Evolutionary conservation across 345 rosid species (phyloP).

Genomic region (Populus ilicifolia): DNA sequence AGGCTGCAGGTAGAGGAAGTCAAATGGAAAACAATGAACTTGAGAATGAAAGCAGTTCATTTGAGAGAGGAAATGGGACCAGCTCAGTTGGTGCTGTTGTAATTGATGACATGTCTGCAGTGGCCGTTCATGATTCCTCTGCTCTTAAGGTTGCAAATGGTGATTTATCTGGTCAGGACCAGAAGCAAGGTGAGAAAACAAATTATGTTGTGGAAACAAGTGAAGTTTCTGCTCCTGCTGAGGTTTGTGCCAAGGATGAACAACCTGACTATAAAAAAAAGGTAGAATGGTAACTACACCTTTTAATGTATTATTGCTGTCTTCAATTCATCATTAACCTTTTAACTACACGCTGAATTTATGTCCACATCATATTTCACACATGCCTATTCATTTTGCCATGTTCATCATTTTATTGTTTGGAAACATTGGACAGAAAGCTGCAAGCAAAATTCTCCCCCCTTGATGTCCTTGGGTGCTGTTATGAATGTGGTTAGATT

Average conservation of each 20-base stretch:
- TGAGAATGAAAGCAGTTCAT: slow-evolving; percentile 7
- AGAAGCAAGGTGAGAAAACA: slow-evolving; percentile 25
- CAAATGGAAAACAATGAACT: slow-evolving; percentile 11
- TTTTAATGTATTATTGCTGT: background rate
- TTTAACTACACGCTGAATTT: background rate
- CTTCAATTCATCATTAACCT: background rate
- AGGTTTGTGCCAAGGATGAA: slow-evolving; percentile 21
- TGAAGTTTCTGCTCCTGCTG: slow-evolving; percentile 24
- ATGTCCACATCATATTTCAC: background rate
- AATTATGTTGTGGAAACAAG: slow-evolving; percentile 19
- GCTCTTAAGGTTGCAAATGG: slow-evolving; percentile 43
- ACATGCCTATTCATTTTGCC: background rate
- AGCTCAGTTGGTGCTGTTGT: slow-evolving; percentile 12
- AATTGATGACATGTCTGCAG: slow-evolving; percentile 19
- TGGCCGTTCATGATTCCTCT: slow-evolving; percentile 23
- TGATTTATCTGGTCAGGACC: slow-evolving; percentile 30
- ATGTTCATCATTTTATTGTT: background rate
- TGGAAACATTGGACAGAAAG: background rate
- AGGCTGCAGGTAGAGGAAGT: slow-evolving; percentile 31
- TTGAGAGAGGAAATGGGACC: slow-evolving; percentile 28
- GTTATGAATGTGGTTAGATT: background rate
- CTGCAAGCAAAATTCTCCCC: background rate
- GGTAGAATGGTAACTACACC: background rate
- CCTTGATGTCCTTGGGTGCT: background rate
- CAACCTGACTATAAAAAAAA: slow-evolving; percentile 23